These are phyloP conservation scores for Phytophthora lateralis DNA, from an alignment of 352 stramenopile species.

Conservation along the genomic window DNA sequence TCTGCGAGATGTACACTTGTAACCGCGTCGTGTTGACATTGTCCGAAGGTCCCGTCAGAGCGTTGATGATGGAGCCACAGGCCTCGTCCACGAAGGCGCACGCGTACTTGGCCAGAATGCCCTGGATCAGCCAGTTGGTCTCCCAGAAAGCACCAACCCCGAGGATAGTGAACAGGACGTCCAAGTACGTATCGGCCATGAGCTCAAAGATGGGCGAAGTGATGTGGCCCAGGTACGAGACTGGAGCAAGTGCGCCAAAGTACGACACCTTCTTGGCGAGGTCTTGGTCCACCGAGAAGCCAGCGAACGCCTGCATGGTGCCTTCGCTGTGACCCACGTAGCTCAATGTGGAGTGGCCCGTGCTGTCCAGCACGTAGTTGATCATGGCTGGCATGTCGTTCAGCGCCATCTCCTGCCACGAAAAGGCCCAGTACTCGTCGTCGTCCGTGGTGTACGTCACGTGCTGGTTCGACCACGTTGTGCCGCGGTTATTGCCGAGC, in stretches of 20 bases:
- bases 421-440: slow-evolving; percentile 66
- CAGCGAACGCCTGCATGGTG: slow-evolving; percentile 66
- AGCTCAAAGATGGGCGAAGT: slow-evolving; percentile 50
- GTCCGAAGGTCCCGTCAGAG: slow-evolving; percentile 51
- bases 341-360: slow-evolving; percentile 46
- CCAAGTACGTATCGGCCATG: slow-evolving; percentile 49
- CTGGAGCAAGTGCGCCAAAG: slow-evolving; percentile 61
- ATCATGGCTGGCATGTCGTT: slow-evolving; percentile 74
- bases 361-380: slow-evolving; percentile 51
- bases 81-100: slow-evolving; percentile 55
- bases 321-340: slow-evolving; percentile 71
- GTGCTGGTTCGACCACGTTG: slow-evolving; percentile 67
- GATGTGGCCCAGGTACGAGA: slow-evolving; percentile 48
- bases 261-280: slow-evolving; percentile 67
- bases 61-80: slow-evolving; percentile 62
- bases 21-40: slow-evolving; percentile 62
- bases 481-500: slow-evolving; percentile 74
- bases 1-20: slow-evolving; percentile 74
- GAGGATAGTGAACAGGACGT: slow-evolving; percentile 48
- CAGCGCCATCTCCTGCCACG: slow-evolving; percentile 65
- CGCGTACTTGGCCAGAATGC: slow-evolving; percentile 54
- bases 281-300: slow-evolving; percentile 59
- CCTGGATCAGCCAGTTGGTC: slow-evolving; percentile 53
- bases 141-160: slow-evolving; percentile 57
- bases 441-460: slow-evolving; percentile 48